phyloP scores from a whole-genome alignment of 2,329 filamentous ascomycete species.

The Anthostomella pinea region DNA sequence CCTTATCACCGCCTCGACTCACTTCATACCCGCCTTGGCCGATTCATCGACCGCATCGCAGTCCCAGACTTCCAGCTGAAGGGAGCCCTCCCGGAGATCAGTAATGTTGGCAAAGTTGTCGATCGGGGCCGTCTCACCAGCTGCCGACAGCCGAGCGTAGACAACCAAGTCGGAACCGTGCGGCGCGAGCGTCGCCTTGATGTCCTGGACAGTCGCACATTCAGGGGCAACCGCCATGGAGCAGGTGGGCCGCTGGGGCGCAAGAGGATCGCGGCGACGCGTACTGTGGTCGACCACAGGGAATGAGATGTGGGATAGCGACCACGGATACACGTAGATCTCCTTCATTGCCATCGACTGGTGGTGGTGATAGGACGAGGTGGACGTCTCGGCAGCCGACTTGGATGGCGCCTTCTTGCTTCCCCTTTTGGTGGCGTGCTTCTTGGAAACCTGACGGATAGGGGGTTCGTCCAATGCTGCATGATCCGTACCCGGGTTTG shows the following conservation, averaged over 20 bases:
- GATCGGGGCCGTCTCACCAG: constrained; percentile 11
- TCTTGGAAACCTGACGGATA: not conserved
- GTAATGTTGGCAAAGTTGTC: constrained; percentile 8
- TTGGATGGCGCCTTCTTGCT: too few relatives aligned
- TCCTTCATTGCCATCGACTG: constrained; percentile 1
- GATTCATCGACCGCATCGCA: not conserved
- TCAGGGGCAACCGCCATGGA: constrained; percentile 20
- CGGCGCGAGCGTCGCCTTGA: constrained; percentile 17
- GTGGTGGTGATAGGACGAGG: not conserved
- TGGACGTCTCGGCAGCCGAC: not conserved
- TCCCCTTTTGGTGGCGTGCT: not conserved
- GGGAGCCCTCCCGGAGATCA: constrained; percentile 12
- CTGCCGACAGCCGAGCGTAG: constrained; percentile 14
- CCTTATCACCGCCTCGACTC: not conserved
- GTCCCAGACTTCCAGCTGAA: constrained; percentile 28
- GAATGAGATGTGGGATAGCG: constrained; percentile 20
- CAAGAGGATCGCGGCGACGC: constrained; percentile 1
- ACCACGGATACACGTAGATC: constrained; percentile 24
- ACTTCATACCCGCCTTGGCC: not conserved
- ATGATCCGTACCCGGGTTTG: too few relatives aligned
- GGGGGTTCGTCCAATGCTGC: not conserved
- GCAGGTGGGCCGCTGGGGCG: constrained; percentile 12
- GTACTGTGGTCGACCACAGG: constrained; percentile 27
- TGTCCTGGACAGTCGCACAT: constrained; percentile 14
- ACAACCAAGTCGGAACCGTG: constrained; percentile 7